Evolutionary conservation across 768 basidiomycete genomes (phyloP).

Genomic region (Collybia nuda): DNA sequence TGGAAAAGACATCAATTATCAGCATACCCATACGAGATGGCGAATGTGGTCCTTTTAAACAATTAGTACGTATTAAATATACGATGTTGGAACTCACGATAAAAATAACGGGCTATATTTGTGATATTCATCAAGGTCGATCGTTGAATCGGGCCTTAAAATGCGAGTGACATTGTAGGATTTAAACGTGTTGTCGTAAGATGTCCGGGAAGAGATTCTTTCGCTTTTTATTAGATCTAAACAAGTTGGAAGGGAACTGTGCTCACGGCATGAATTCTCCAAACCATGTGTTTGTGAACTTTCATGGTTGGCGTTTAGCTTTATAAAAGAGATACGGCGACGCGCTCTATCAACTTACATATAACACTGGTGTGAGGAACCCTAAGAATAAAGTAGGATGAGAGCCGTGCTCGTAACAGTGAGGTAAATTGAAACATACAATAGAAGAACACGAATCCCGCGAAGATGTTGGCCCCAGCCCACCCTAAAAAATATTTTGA

Average conservation of each 20-base stretch:
- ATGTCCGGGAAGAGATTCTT: constrained; percentile 58
- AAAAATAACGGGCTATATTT: constrained; percentile 64
- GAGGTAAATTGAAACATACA: constrained; percentile 32
- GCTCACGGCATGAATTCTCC: constrained; percentile 53
- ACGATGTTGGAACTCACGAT: constrained; percentile 23
- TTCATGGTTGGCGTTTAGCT: not conserved
- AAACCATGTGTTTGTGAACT: constrained; percentile 67
- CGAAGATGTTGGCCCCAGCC: constrained; percentile 70
- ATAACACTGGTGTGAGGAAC: constrained; percentile 61
- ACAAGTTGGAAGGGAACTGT: constrained; percentile 4
- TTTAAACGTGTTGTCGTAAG: constrained; percentile 61
- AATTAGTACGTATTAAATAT: not conserved
- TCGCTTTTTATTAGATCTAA: constrained; percentile 1
- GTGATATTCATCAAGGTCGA: constrained; percentile 55
- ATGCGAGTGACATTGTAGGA: constrained; percentile 60
- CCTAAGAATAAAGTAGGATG: constrained; percentile 19
- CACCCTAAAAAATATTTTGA: constrained; percentile 41
- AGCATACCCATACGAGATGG: constrained; percentile 61
- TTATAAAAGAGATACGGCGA: not conserved
- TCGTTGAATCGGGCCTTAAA: constrained; percentile 48
- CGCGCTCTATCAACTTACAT: constrained; percentile 31
- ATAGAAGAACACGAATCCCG: constrained; percentile 67
- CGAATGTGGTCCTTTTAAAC: constrained; percentile 55
- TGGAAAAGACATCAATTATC: not conserved
- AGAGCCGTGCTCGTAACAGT: no score